Conservation (phyloP, 495 filamentous ascomycete species). For the Pyrenula aspistea region DNA sequence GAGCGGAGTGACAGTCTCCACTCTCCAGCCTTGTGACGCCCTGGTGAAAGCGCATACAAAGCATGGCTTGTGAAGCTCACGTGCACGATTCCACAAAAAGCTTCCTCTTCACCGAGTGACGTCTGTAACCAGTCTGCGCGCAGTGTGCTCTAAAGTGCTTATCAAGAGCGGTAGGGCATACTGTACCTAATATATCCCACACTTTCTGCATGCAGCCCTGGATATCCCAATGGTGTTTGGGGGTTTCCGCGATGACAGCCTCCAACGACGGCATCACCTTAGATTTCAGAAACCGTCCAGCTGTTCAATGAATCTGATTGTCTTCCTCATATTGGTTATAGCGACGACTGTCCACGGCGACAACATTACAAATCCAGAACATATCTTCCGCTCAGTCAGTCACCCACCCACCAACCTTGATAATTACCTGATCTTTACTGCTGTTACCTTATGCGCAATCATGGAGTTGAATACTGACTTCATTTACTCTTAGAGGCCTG, state of each 20-base stretch:
- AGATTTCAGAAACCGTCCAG: too few species aligned
- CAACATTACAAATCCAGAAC: not conserved
- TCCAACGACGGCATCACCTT: not conserved
- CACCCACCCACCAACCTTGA: too few species aligned
- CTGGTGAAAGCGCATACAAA: not conserved
- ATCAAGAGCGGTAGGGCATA: too few species aligned
- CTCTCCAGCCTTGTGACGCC: not conserved
- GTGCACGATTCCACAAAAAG: not conserved
- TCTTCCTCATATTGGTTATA: not conserved
- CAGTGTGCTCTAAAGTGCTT: too few species aligned
- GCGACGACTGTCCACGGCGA: not conserved
- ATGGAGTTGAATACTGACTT: not conserved
- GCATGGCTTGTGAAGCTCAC: not conserved
- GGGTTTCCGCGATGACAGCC: not conserved
- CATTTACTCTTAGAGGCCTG: conserved; percentile 20
- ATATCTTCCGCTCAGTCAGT: not conserved
- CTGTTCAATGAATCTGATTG: too few species aligned
- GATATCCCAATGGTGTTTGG: not conserved
- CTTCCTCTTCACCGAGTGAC: too few species aligned
- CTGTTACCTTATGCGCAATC: too few species aligned
- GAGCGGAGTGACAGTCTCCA: too few species aligned
- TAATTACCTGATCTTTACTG: too few species aligned
- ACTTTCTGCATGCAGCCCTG: not conserved
- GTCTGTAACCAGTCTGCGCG: too few species aligned
- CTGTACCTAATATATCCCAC: too few species aligned